Percentiles rank a stretch among this genome's conserved stretches.
Conservation (phyloP, 768 basidiomycete species). For the Crepidotus variabilis region DNA sequence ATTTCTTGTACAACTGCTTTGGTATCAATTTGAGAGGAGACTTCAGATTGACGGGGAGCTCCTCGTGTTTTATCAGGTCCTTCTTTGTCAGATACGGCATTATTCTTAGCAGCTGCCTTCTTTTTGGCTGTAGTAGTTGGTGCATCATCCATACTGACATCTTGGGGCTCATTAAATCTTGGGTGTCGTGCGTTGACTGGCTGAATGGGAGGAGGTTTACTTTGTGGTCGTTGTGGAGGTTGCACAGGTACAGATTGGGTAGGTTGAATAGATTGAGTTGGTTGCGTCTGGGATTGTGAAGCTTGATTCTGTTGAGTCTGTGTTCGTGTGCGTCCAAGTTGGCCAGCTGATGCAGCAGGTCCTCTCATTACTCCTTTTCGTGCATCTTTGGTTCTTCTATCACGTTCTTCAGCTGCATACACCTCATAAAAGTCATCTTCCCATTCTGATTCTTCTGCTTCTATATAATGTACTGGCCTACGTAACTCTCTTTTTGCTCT, state of each 20-base stretch:
- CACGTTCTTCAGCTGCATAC: neutral
- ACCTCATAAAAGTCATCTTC: neutral
- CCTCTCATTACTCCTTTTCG: neutral
- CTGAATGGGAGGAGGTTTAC: no score
- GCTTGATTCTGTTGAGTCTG: neutral
- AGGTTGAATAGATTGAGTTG: neutral
- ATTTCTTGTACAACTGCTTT: constrained; percentile 1
- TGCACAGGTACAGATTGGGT: neutral
- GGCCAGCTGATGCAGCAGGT: neutral
- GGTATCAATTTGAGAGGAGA: constrained; percentile 5
- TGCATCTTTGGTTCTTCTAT: neutral
- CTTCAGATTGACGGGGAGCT: constrained; percentile 7
- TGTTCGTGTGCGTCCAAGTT: neutral
- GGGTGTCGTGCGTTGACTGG: neutral
- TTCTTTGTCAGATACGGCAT: neutral
- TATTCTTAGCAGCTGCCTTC: neutral
- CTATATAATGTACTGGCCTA: neutral
- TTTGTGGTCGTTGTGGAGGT: no score
- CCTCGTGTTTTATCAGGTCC: neutral
- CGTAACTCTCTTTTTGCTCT: neutral
- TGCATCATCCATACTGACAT: neutral
- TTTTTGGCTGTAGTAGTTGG: neutral
- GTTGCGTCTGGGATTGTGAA: neutral
- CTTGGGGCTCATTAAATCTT: neutral
- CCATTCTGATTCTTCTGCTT: neutral